Evolutionary conservation across 768 basidiomycete species (phyloP), one percentile per base, ranked within the genome.

Genomic region (Chalciporus pseudorubinellus): DNA sequence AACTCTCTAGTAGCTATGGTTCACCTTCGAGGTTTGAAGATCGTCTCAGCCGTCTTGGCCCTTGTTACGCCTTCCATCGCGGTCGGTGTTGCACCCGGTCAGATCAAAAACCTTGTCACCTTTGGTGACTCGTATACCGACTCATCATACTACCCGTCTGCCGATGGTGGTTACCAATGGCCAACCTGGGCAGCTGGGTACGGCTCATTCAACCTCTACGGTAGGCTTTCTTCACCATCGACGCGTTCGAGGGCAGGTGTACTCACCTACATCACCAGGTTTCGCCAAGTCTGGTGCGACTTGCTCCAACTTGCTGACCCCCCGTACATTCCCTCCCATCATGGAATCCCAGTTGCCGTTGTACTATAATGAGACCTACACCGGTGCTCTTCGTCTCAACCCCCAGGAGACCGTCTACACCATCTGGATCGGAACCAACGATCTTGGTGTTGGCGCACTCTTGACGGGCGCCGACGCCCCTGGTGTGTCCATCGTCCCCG

Each of bases 51-150:
- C 18, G 6, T 58, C n/a, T 29, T 65, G 46, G 46, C 57, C 5
- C 31, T 66, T 19, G 36, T 44, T 18, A 21, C 41, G 8, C 44
- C 52, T 3, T 50, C 54, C 13, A 22, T 50, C 34, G 52, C 53
- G 6, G 26, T 46, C 12, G 73, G 68, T 11, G 59, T 75, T 4
- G 51, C 56, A 20, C 67, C 72, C 0, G 70, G 70, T 6, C 80
- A 82, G 54, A 83, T 87, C 51, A 81, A 80, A 62, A 77, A 79
- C 51, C 72, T 86, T 13, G 84, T 83, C 47, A 84, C 83, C 0
- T 87, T 87, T 50, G 84, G 85, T 4, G 84, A 86, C 66, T 81
- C 78, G 44, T 85, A 83, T 59, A 82, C 82, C 0, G 84, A 86
- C 52, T 63, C 79, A 2, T 76, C 74, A 8, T 65, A 59, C 44